Percentiles rank a stretch among this genome's conserved stretches.
Evolutionary conservation across 305 asterid genomes (phyloP).

Genomic region (Fraxinus baroniana): DNA sequence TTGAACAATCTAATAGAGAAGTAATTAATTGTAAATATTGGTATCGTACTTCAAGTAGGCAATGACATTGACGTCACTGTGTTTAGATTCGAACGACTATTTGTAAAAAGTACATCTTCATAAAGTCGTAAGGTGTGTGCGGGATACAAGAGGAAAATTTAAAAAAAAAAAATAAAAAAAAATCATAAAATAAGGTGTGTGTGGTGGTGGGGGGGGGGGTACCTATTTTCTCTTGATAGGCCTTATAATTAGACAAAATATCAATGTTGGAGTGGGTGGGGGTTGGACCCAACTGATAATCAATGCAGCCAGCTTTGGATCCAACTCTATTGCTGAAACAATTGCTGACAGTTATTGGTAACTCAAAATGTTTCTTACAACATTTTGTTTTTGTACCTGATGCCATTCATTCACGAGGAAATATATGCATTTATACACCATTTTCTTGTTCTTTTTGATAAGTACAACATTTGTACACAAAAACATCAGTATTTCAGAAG

Average conservation of each 20-base stretch:
- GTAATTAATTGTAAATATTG: not conserved
- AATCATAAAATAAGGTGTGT: not conserved
- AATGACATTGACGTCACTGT: not conserved
- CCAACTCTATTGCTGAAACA: not conserved
- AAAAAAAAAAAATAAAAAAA: too few relatives aligned
- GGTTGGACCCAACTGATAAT: conserved; percentile 4
- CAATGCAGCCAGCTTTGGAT: not conserved
- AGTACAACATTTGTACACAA: not conserved
- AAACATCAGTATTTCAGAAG: not conserved
- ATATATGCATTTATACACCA: not conserved
- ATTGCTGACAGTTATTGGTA: not conserved
- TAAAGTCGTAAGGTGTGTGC: not conserved
- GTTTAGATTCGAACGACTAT: not conserved
- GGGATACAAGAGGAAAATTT: not conserved
- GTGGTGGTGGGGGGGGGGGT: not conserved
- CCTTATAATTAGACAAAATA: not conserved
- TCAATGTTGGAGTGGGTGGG: conserved; percentile 2
- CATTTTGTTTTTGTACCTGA: not conserved
- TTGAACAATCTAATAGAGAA: too few relatives aligned
- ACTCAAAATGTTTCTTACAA: not conserved
- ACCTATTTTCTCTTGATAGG: not conserved
- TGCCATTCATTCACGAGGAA: not conserved
- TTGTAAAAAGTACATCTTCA: not conserved
- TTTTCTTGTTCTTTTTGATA: not conserved
- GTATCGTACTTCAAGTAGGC: not conserved